phyloP scores from a whole-genome alignment of 805 yeast species.

The Myxozyma geophila region DNA sequence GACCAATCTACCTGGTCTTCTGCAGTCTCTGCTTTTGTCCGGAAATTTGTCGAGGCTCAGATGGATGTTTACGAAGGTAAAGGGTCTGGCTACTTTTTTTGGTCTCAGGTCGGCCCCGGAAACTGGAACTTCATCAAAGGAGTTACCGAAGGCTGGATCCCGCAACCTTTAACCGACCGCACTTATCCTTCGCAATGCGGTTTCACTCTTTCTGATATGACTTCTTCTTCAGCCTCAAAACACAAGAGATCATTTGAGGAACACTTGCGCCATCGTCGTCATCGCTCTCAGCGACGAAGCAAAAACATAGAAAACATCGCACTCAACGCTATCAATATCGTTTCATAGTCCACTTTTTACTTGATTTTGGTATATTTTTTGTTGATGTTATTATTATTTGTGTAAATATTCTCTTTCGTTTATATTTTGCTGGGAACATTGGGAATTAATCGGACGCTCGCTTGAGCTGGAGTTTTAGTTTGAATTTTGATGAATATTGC shows the following conservation, averaged over 20 bases:
- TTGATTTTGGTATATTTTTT: neutral
- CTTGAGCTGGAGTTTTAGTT: neutral
- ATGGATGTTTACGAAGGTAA: constrained; percentile 74
- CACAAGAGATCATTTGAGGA: neutral
- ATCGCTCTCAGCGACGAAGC: neutral
- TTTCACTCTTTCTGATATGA: constrained; percentile 28
- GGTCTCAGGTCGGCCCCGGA: constrained; percentile 85
- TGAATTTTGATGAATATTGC: neutral
- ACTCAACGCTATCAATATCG: neutral
- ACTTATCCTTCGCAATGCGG: constrained; percentile 70
- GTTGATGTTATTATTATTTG: neutral
- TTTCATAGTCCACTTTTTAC: neutral
- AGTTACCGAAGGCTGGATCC: constrained; percentile 65
- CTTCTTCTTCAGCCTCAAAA: neutral
- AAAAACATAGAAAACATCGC: neutral
- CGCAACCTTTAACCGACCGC: constrained; percentile 75
- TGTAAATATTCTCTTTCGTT: neutral
- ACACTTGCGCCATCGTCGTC: neutral
- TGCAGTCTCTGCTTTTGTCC: constrained; percentile 58
- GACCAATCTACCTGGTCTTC: constrained; percentile 62
- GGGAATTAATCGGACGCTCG: too few relatives aligned
- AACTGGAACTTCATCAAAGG: constrained; percentile 85
- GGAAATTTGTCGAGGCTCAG: constrained; percentile 85
- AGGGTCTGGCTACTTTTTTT: constrained; percentile 82
- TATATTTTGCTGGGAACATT: neutral